Evolutionary conservation across 139 green algal species (phyloP), one percentile per base, ranked within the genome.

Genomic region (Chlorokybus atmophyticus): DNA sequence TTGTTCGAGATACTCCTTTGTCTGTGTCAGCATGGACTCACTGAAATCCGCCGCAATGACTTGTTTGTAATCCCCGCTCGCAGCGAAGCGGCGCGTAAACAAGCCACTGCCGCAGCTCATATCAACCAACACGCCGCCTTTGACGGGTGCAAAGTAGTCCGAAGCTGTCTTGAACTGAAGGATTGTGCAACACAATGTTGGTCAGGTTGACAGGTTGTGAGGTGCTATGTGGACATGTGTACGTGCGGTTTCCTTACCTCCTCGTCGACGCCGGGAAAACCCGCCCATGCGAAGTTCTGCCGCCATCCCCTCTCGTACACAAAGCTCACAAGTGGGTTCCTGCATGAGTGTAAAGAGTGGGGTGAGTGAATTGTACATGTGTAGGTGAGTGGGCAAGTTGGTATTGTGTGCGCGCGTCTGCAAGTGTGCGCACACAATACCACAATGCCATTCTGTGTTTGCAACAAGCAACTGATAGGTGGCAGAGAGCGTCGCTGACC

Each of bases 291-390:
- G 59, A 97, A 97, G 21, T 64, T 67, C 61, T 95, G 86, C 2
- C 90, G 56, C 87, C 88, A 97, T 6, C 90, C 90, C 3, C 90
- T 75, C 71, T 97, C 90, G 72, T 97, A 97, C 1, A 78, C 76
- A 49, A 83, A 92, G 44, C 58, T 79, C 0, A 97, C 73, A 10
- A 90, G 51, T 21, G 88, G 88, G 50, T 52, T 66, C 59, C 59
- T 67, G 59, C 56, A n/a, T n/a, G n/a, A n/a, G n/a, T n/a, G n/a
- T n/a, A n/a, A n/a, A n/a, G n/a, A n/a, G n/a, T n/a, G n/a, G n/a
- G n/a, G n/a, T n/a, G n/a, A n/a, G n/a, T n/a, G n/a, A n/a, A n/a
- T n/a, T n/a, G n/a, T n/a, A n/a, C n/a, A n/a, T n/a, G n/a, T n/a
- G n/a, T n/a, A n/a, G n/a, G n/a, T n/a, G n/a, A n/a, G n/a, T n/a